These are phyloP conservation scores for Amaranthus palmeri DNA, from an alignment of 148 eudicot genomes.

Conservation along the genomic window DNA sequence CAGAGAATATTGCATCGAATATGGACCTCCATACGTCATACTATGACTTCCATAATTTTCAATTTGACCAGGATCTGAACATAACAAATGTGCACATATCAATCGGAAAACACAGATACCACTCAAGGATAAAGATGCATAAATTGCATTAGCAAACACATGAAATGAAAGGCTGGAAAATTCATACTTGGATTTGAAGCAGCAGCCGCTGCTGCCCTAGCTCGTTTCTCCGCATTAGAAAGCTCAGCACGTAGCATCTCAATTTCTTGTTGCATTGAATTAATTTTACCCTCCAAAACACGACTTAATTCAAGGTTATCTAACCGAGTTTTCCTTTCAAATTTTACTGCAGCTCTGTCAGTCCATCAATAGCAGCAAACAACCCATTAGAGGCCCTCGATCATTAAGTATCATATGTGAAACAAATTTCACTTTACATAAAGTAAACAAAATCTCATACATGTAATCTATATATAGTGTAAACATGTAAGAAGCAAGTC, in stretches of 20 bases:
- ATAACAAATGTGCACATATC: neutral
- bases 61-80: constrained; percentile 43
- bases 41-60: constrained; percentile 35
- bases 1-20: constrained; percentile 40
- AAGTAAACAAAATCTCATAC: neutral
- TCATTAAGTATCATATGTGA: too few relatives aligned
- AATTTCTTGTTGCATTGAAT: constrained; percentile 47
- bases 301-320: constrained; percentile 42
- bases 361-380: neutral
- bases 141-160: neutral
- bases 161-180: neutral
- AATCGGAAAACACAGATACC: neutral
- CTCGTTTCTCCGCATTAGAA: constrained; percentile 67
- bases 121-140: neutral
- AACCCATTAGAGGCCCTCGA: too few relatives aligned
- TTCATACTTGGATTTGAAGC: constrained; percentile 47
- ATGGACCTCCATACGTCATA: constrained; percentile 31
- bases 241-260: constrained; percentile 56
- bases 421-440: neutral
- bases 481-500: neutral
- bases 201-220: constrained; percentile 51
- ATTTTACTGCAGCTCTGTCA: constrained; percentile 65
- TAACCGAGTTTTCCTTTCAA: constrained; percentile 54
- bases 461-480: neutral
- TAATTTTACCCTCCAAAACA: constrained; percentile 56